Base-by-base conservation (phyloP, 1,139 yeast genomes). In the Candida pseudoviswanathii region DNA sequence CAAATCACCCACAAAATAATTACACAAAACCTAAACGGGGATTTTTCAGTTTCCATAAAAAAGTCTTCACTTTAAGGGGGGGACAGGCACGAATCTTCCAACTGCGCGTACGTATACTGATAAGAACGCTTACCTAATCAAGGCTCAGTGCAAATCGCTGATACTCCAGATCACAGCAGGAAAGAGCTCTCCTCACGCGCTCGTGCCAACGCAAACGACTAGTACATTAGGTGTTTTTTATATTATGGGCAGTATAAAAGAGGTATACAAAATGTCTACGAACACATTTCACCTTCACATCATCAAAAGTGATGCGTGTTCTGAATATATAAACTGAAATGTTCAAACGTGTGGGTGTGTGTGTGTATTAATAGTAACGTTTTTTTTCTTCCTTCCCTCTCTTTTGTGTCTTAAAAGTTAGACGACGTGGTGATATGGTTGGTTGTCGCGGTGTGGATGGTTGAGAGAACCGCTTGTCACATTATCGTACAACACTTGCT, bases 401-500 rank as follows among this genome's bases (percentile, higher is more conserved):
- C n/a, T 27, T 6, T 27, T 27, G 6, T 27, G 6, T 27, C 9
- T 6, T 27, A 5, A 8, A 27, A 16, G 16, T 16, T 16, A 16
- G 16, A 16, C 16, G 16, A 16, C 16, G 16, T 16, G 16, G 16
- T 16, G 16, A 16, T 16, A 16, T 16, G 16, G 16, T 16, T 16
- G 16, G 16, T 16, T 16, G 16, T 16, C 16, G 16, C 16, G 16
- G 34, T 32, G 16, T 32, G 21, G 7, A 33, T 33, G 22, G 21
- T 7, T 33, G 21, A 24, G 11, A 36, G 8, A 36, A 36, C 39
- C 30, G 5, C 31, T 6, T 37, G 26, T 40, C 43, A 61, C 57
- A 57, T 54, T 34, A 61, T 61, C 4, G 58, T 54, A 46, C 65
- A 61, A 42, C 65, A 61, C 45, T 57, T 59, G 47, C 57, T 54